Conservation (phyloP, 2,329 filamentous ascomycete species). For the Fusarium hostae region DNA sequence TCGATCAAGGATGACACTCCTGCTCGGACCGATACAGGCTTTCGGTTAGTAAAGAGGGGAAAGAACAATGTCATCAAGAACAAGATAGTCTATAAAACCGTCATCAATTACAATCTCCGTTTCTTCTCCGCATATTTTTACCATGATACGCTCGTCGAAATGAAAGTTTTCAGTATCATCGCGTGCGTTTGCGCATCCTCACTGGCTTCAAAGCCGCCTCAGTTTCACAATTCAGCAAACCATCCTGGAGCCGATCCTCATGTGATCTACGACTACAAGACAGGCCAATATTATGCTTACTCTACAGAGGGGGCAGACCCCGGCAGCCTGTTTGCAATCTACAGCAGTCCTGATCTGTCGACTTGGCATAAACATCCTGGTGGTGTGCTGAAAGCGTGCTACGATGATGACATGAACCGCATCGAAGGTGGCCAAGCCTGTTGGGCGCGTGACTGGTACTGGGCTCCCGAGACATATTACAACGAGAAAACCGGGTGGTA, state of each 20-base stretch:
- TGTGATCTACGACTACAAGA: slow-evolving; percentile 47
- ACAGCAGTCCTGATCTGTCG: slow-evolving; percentile 51
- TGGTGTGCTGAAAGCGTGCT: slow-evolving; percentile 49
- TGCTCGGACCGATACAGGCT: slow-evolving; percentile 18
- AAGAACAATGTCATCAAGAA: slow-evolving; percentile 17
- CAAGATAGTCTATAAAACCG: background rate
- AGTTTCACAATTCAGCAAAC: slow-evolving; percentile 50
- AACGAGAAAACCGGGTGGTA: slow-evolving; percentile 52
- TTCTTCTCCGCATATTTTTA: background rate
- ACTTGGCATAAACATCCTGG: slow-evolving; percentile 50
- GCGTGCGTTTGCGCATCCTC: slow-evolving; percentile 1
- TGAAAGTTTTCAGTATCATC: slow-evolving; percentile 7
- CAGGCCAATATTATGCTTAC: slow-evolving; percentile 49
- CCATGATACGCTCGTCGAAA: background rate
- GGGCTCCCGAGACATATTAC: slow-evolving; percentile 52
- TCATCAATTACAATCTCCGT: background rate
- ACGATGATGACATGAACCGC: slow-evolving; percentile 44
- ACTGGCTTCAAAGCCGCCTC: slow-evolving; percentile 30
- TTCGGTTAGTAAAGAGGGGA: slow-evolving; percentile 21
- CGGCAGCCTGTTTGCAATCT: slow-evolving; percentile 49
- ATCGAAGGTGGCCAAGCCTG: slow-evolving; percentile 49
- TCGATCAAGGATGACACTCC: slow-evolving; percentile 22
- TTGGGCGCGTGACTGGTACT: slow-evolving; percentile 52
- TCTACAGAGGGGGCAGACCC: slow-evolving; percentile 51
- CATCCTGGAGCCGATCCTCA: slow-evolving; percentile 49